Evolutionary conservation across 768 basidiomycete species (phyloP).

Genomic region (Udeniomyces megalosporus): DNA sequence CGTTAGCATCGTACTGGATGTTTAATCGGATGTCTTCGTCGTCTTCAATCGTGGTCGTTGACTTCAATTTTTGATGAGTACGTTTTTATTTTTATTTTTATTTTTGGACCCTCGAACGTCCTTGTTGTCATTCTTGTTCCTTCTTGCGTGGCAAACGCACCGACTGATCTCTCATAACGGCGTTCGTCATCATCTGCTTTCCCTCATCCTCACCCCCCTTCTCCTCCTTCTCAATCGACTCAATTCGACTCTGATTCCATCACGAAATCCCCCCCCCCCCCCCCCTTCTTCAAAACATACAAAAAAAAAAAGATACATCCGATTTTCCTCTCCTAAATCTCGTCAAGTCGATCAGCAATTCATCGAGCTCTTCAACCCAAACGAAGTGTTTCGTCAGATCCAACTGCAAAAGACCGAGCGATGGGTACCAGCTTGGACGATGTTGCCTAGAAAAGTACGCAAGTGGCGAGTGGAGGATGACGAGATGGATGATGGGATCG

Average conservation of each 20-base stretch:
- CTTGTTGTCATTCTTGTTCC: no score
- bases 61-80: constrained; percentile 28
- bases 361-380: constrained; percentile 30
- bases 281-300: neutral
- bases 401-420: constrained; percentile 19
- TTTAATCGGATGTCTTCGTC: constrained; percentile 31
- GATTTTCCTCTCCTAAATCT: constrained; percentile 30
- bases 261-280: neutral
- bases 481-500: neutral
- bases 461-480: neutral
- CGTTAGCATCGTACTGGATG: constrained; percentile 33
- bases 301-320: constrained; percentile 26
- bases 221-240: neutral
- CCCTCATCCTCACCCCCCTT: neutral
- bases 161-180: no score
- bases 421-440: constrained; percentile 24
- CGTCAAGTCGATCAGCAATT: constrained; percentile 32
- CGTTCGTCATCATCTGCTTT: neutral
- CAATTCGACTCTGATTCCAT: no score
- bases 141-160: no score
- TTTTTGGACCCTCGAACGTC: neutral
- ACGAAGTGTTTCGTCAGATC: constrained; percentile 22
- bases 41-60: constrained; percentile 30
- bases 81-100: neutral
- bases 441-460: constrained; percentile 8